Percentiles rank a stretch among this genome's conserved stretches.
These are phyloP conservation scores for Dimargaris xerosporica DNA, from an alignment of 192 early-diverging fungal genomes.

Conservation along the genomic window DNA sequence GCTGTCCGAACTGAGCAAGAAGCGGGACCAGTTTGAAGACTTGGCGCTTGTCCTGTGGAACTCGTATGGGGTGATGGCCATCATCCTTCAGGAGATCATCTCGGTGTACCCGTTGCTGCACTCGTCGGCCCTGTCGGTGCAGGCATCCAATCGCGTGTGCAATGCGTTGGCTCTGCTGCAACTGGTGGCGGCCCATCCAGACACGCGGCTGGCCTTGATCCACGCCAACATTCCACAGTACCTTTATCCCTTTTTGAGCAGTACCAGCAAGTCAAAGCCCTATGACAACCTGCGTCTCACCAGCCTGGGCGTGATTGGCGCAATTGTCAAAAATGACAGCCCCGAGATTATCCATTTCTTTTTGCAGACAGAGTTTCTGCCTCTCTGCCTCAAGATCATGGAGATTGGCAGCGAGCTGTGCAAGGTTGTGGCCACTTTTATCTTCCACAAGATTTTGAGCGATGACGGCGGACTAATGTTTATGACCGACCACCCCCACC, in stretches of 20 bases:
- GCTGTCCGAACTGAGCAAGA: slow-evolving; percentile 82
- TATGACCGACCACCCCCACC: slow-evolving; percentile 31
- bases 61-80: slow-evolving; percentile 89
- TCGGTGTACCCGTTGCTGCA: slow-evolving; percentile 84
- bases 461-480: slow-evolving; percentile 77
- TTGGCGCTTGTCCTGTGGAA: slow-evolving; percentile 96
- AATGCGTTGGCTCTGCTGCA: slow-evolving; percentile 91
- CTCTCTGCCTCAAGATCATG: slow-evolving; percentile 96
- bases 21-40: slow-evolving; percentile 88
- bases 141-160: slow-evolving; percentile 88
- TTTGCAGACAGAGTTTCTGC: slow-evolving; percentile 92
- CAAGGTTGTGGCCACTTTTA: slow-evolving; percentile 98
- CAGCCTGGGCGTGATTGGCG: slow-evolving; percentile 88
- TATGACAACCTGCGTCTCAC: slow-evolving; percentile 94
- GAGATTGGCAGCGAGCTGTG: slow-evolving; percentile 92
- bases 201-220: slow-evolving; percentile 52
- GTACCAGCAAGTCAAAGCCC: slow-evolving; percentile 82
- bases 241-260: slow-evolving; percentile 96
- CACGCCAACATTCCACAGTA: slow-evolving; percentile 90
- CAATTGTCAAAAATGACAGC: slow-evolving; percentile 95
- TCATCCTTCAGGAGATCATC: slow-evolving; percentile 89
- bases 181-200: slow-evolving; percentile 86
- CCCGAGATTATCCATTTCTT: slow-evolving; percentile 91
- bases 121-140: slow-evolving; percentile 72
- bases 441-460: slow-evolving; percentile 91